Conservation (phyloP, 2,329 filamentous ascomycete species). For the Neonectria sp. region DNA sequence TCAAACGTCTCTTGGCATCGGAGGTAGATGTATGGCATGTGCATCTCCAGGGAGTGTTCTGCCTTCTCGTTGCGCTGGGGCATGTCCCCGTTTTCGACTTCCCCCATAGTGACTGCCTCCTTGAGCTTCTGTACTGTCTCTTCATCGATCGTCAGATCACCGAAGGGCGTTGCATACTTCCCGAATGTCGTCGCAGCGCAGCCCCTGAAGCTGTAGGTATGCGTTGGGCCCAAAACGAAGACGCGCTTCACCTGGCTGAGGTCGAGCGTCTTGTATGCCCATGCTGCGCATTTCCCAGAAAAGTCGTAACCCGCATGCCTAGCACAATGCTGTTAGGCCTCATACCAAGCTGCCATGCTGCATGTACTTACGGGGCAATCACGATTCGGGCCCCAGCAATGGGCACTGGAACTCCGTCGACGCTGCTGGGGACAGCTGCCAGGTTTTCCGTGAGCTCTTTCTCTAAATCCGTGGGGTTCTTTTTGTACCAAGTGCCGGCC, state of each 20-base stretch:
- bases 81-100: conserved; percentile 65
- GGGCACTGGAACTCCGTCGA: conserved; percentile 75
- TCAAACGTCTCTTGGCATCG: conserved; percentile 70
- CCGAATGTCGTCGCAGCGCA: conserved; percentile 83
- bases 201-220: conserved; percentile 84
- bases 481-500: conserved; percentile 90
- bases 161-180: conserved; percentile 82
- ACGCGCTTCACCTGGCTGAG: conserved; percentile 86
- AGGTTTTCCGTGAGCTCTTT: conserved; percentile 83
- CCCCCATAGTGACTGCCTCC: conserved; percentile 49
- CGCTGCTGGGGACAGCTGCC: conserved; percentile 75
- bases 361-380: conserved; percentile 87
- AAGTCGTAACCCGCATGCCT: conserved; percentile 96
- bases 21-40: conserved; percentile 93
- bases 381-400: conserved; percentile 83
- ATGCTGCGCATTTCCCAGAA: conserved; percentile 92
- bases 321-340: conserved; percentile 18
- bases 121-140: conserved; percentile 67
- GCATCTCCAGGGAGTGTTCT: conserved; percentile 98
- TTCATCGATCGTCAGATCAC: conserved; percentile 76
- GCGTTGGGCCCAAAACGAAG: conserved; percentile 93
- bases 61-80: too few species aligned
- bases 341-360: accelerated
- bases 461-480: conserved; percentile 71
- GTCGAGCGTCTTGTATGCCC: conserved; percentile 93